These are phyloP conservation scores for Sugiyamaella valdiviana DNA, from an alignment of 805 yeast species.

Conservation along the genomic window DNA sequence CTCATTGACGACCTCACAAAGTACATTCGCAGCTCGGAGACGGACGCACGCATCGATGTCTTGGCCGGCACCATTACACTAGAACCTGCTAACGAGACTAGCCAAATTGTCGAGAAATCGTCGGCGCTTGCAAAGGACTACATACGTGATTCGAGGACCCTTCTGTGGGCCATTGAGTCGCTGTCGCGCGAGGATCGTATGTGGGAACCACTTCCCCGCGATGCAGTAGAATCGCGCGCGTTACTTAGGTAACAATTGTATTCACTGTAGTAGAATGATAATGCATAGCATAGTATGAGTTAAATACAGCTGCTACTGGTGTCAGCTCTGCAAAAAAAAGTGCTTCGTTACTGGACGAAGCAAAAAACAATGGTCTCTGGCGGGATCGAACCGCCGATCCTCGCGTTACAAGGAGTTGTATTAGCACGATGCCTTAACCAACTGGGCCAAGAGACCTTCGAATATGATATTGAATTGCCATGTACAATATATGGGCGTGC, in stretches of 20 bases:
- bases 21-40: neutral
- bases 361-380: constrained; percentile 11
- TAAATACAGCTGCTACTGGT: too few species aligned
- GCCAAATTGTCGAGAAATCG: neutral
- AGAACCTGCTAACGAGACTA: neutral
- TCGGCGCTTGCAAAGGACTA: neutral
- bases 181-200: neutral
- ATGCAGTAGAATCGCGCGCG: too few species aligned
- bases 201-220: too few species aligned
- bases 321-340: neutral
- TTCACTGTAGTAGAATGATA: too few species aligned
- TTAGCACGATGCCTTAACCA: constrained; percentile 14
- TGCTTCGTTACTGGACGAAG: neutral
- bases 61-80: neutral
- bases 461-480: neutral
- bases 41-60: neutral
- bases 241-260: too few species aligned
- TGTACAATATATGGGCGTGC: neutral
- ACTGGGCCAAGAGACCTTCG: constrained; percentile 11
- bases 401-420: constrained; percentile 7
- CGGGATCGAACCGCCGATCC: constrained; percentile 15
- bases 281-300: too few species aligned
- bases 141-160: neutral
- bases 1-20: neutral
- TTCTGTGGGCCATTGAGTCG: neutral